Evolutionary conservation across 352 stramenopile genomes (phyloP), one percentile per base, ranked within the genome.

Genomic region (Phytopythium helicoides): DNA sequence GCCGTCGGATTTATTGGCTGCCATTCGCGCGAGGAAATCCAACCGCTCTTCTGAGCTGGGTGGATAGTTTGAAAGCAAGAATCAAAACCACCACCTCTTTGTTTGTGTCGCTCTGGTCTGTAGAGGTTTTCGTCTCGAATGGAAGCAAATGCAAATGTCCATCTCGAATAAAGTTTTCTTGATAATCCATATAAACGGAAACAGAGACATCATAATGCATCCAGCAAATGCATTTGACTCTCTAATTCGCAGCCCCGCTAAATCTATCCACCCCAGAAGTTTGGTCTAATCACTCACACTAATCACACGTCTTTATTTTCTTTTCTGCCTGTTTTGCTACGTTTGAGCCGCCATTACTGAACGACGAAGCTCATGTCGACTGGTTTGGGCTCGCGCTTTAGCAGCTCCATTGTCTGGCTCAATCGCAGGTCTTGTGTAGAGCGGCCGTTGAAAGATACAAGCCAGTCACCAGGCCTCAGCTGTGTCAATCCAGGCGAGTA

Each of bases 291-390:
- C 5, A 33, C 28, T 35, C 25, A 49, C 42, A 21, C 42, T 49
- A 49, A 49, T 22, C 41, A 47, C 37, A 34, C 16, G 11, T 3
- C 19, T 50, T 1, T 44, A 39, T 15, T 36, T 18, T 33, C 25
- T 25, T 55, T 64, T 21, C 3, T 4, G 23, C 14, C 15, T 4
- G 1, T 14, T 15, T 3, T 1, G 10, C 21, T 11, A 16, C 39
- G n/a, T n/a, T n/a, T n/a, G n/a, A 31, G 42, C 16, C 28, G 28
- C 28, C 9, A 41, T 53, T 70, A 90, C 60, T 83, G 77, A 55
- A 92, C 76, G 18, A 89, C 62, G 58, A 90, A 93, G 50, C 80
- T 81, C 80, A 93, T 87, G 51, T 85, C 68, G 39, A 91, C 66
- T 26, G 82, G 82, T 58, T 93, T 93, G 12, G 78, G 74, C 16